Conservation (phyloP, 208 protist species). For the Crithidia brevicula region DNA sequence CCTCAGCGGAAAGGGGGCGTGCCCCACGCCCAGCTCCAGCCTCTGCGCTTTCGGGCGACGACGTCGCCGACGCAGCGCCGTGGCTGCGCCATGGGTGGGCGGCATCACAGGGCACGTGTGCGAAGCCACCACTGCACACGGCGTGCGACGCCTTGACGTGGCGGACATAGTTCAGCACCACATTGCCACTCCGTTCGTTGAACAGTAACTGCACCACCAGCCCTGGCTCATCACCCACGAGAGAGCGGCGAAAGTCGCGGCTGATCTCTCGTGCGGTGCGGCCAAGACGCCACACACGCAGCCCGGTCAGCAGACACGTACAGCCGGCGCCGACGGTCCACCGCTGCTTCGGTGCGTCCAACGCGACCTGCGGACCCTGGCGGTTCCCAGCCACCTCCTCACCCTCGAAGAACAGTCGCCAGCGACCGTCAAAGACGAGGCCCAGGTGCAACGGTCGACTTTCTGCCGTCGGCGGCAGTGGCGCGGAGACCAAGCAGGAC, state of each 20-base stretch:
- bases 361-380: slow-evolving; percentile 71
- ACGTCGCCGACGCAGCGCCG: slow-evolving; percentile 13
- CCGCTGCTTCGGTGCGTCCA: slow-evolving; percentile 71
- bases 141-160: slow-evolving; percentile 49
- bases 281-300: slow-evolving; percentile 81
- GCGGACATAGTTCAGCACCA: slow-evolving; percentile 77
- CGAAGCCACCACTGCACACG: slow-evolving; percentile 56
- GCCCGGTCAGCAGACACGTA: slow-evolving; percentile 74
- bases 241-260: slow-evolving; percentile 72
- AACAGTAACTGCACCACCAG: slow-evolving; percentile 82
- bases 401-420: slow-evolving; percentile 84
- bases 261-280: slow-evolving; percentile 66
- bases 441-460: slow-evolving; percentile 75
- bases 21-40: background rate
- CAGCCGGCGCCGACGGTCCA: slow-evolving; percentile 85
- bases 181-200: slow-evolving; percentile 86
- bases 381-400: slow-evolving; percentile 70
- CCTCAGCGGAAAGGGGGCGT: slow-evolving; percentile 6
- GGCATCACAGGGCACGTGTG: slow-evolving; percentile 43
- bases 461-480: slow-evolving; percentile 63
- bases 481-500: slow-evolving; percentile 72
- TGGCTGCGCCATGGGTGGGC: slow-evolving; percentile 43
- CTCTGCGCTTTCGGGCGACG: background rate
- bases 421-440: slow-evolving; percentile 89
- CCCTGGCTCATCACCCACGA: slow-evolving; percentile 74